Evolutionary conservation across 345 rosid species (phyloP), one percentile per base, ranked within the genome.

Genomic region (Arabis alpina): DNA sequence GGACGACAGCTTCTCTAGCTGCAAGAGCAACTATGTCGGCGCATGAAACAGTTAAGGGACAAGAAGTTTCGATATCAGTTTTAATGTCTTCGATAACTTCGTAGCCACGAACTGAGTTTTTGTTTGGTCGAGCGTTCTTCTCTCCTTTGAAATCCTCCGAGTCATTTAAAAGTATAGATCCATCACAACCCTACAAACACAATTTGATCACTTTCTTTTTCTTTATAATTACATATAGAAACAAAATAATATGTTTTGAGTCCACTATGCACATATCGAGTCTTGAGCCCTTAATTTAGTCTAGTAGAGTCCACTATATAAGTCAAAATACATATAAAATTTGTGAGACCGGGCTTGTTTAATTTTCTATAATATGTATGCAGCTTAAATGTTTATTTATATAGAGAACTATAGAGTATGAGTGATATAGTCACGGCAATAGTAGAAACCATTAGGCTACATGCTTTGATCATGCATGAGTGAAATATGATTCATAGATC

Each of bases 41-140:
- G 68, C 97, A 93, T 3, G 97, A 90, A 79, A 90, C 90, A 28
- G 84, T 86, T 15, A 7, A 37, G 1, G 98, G 93, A 71, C 93
- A 90, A 70, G 71, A 76, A 37, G 53, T 82, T 74, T 93, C 98
- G 10, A 88, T 81, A 7, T 84, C 87, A 3, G 83, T 75, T 77
- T 90, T 93, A 30, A 90, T 86, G 24, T 54, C 74, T 69, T 93
- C 97, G 12, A 90, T 86, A 34, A 88, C 88, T 75, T 86, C 90
- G 15, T 55, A 90, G 5, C 98, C 98, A 75, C 97, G 82, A 51
- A 66, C 79, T 12, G 97, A 93, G 49, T 90, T 90, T 2, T 73
- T 76, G 79, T 93, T 90, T 9, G 95, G 89, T 2, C 44, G 3
- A 28, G 91, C 95, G 61, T 80, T 85, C 76, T 92, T 83, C 82